Evolutionary conservation across 1,284 basidiomycete species (phyloP).

Genomic region (Moniliophthora roreri): DNA sequence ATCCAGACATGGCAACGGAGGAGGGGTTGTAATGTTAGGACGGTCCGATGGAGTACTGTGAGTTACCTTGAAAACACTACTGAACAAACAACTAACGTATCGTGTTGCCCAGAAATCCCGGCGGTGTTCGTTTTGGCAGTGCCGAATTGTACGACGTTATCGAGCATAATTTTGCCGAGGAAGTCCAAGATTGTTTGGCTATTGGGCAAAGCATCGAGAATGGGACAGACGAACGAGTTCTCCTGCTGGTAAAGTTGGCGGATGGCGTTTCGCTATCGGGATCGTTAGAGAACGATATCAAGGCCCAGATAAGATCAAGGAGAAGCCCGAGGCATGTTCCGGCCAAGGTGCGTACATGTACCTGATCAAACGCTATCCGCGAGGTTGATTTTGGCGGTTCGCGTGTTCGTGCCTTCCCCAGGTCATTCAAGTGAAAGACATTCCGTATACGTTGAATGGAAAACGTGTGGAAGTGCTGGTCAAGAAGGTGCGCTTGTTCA

Average conservation of each 20-base stretch:
- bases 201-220: conserved; percentile 73
- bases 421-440: conserved; percentile 70
- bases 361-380: neutral
- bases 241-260: conserved; percentile 77
- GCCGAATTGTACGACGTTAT: conserved; percentile 86
- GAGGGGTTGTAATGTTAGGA: conserved; percentile 83
- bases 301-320: conserved; percentile 59
- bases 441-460: conserved; percentile 85
- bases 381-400: conserved; percentile 10
- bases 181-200: conserved; percentile 72
- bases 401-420: conserved; percentile 29
- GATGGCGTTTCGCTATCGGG: conserved; percentile 50
- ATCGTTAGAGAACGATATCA: conserved; percentile 59
- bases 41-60: conserved; percentile 81
- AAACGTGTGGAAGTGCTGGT: conserved; percentile 85
- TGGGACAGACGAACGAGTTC: conserved; percentile 80
- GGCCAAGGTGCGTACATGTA: conserved; percentile 46
- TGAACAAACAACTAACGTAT: conserved; percentile 19
- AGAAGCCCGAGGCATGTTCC: conserved; percentile 79
- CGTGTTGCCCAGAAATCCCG: conserved; percentile 63
- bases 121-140: conserved; percentile 84
- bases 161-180: conserved; percentile 46
- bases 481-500: conserved; percentile 60
- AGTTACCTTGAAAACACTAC: conserved; percentile 28
- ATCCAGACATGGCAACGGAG: conserved; percentile 67